Conservation (phyloP, 306 rosid species). For the Cucurbita maxima region DNA sequence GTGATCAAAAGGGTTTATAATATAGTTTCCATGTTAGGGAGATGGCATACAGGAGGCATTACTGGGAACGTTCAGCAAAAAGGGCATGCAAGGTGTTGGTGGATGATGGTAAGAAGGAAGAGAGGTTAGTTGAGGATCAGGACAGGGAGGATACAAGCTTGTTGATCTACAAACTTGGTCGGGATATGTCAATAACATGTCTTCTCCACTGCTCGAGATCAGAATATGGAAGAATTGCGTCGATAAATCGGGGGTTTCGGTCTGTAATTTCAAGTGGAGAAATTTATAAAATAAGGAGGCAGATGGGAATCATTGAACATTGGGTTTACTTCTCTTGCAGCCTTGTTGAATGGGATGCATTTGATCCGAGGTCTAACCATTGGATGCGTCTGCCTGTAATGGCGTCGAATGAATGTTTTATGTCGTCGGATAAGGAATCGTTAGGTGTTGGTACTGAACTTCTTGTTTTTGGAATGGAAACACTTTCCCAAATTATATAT, state of each 20-base stretch:
- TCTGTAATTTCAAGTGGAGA: conserved; percentile 44
- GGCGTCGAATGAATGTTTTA: conserved; percentile 41
- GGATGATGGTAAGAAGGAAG: conserved; percentile 12
- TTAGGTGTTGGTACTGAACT: conserved; percentile 73
- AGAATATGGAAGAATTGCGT: conserved; percentile 46
- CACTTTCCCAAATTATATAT: conserved; percentile 27
- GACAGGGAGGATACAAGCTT: conserved; percentile 22
- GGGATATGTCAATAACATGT: conserved; percentile 43
- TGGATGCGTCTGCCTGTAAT: conserved; percentile 54
- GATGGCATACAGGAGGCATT: conserved; percentile 26
- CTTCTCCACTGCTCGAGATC: conserved; percentile 49
- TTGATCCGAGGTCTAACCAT: conserved; percentile 34
- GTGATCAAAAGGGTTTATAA: conserved; percentile 39
- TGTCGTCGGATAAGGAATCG: conserved; percentile 60
- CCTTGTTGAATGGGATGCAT: conserved; percentile 54
- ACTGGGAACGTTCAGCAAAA: conserved; percentile 7
- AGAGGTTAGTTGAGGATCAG: conserved; percentile 11
- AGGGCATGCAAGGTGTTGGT: conserved; percentile 26
- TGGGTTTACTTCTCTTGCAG: conserved; percentile 76
- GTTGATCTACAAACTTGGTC: conserved; percentile 34
- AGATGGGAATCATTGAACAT: conserved; percentile 42
- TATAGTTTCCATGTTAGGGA: conserved; percentile 19
- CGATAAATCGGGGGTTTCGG: conserved; percentile 34
- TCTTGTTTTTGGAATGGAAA: conserved; percentile 65
- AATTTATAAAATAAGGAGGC: conserved; percentile 35